Evolutionary conservation across 139 green algal species (phyloP).

Genomic region (Zygnema cylindricum): DNA sequence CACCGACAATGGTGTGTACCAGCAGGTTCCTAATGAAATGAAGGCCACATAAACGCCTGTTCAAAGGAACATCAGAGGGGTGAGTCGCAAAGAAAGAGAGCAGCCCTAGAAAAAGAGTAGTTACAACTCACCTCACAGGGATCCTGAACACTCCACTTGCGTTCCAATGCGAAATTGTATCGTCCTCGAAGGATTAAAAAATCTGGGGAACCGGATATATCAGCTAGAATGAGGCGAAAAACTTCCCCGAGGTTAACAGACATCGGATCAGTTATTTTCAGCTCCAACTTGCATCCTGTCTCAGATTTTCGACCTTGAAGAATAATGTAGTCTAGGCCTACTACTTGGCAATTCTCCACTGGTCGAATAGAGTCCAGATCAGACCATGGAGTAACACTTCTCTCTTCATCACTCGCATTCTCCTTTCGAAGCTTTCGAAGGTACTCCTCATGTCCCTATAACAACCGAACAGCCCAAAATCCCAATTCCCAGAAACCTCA

Average conservation of each 20-base stretch:
- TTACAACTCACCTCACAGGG: neutral
- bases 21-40: neutral
- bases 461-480: neutral
- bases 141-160: neutral
- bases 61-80: neutral
- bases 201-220: neutral
- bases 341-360: slow-evolving; percentile 1
- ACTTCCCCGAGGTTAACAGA: neutral
- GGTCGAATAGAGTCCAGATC: neutral
- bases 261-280: neutral
- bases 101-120: neutral
- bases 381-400: neutral
- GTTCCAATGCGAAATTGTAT: neutral
- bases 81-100: neutral
- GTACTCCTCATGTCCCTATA: slow-evolving; percentile 15
- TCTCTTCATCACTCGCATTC: neutral
- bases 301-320: neutral
- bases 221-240: neutral
- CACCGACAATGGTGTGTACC: too few relatives aligned
- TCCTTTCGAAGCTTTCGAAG: neutral
- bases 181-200: neutral
- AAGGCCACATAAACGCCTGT: neutral
- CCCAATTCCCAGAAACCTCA: too few relatives aligned
- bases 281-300: neutral
- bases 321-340: slow-evolving; percentile 1